Evolutionary conservation across 2,329 filamentous ascomycete genomes (phyloP).

Genomic region (Mariannaea sp.): DNA sequence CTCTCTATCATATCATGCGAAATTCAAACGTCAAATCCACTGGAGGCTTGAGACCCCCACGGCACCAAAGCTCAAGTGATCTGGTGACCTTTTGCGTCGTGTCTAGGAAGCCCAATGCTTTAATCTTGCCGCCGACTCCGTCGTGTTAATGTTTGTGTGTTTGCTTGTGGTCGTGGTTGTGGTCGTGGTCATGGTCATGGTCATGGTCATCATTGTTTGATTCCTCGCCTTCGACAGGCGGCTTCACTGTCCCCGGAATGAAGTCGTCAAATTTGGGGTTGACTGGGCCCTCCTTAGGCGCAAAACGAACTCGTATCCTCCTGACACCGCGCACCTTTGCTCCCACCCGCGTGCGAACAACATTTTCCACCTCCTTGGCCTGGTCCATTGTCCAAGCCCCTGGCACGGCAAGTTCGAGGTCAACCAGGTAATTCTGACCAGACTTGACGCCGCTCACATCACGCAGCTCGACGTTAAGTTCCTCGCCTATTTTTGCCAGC

Average conservation of each 20-base stretch:
- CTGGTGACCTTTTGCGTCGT: background rate
- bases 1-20: no score
- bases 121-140: background rate
- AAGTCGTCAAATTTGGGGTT: conserved; percentile 77
- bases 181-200: conserved; percentile 41
- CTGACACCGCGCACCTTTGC: conserved; percentile 81
- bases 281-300: conserved; percentile 65
- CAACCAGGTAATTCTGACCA: conserved; percentile 93
- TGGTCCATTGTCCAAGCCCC: conserved; percentile 75
- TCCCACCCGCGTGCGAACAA: conserved; percentile 73
- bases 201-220: conserved; percentile 44
- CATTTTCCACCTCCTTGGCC: conserved; percentile 71
- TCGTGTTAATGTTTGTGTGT: conserved; percentile 38
- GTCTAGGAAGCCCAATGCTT: conserved; percentile 1
- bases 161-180: conserved; percentile 35
- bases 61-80: background rate
- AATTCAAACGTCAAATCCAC: no score
- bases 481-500: conserved; percentile 57
- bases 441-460: conserved; percentile 91
- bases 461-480: conserved; percentile 69
- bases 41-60: background rate
- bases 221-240: conserved; percentile 63
- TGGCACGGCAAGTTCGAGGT: conserved; percentile 84
- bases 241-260: conserved; percentile 67
- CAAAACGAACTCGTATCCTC: conserved; percentile 82